Base-by-base conservation (phyloP, 139 green algal species). In the Monoraphidium neglectum region DNA sequence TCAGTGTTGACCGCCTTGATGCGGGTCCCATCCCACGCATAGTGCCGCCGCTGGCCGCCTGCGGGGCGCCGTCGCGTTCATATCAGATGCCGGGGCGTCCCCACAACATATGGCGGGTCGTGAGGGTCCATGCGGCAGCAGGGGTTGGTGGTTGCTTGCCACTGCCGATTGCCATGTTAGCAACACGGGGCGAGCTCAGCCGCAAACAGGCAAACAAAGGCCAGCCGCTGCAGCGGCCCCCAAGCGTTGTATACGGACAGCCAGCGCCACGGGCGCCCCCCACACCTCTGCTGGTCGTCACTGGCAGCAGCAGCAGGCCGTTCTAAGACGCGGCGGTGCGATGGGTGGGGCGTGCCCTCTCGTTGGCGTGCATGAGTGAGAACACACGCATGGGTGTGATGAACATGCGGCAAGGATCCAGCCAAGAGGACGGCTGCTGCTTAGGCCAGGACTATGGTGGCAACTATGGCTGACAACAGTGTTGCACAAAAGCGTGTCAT, bases 21-120 rank as follows among this genome's bases (percentile, higher is more conserved):
- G 12, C 66, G 65, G 2, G 51, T 64, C 4, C 86, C 86, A 53
- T 91, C 82, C 86, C 86, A 91, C 18, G 87, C 79, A 71, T 87
- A 91, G 28, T 77, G 74, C 67, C 82, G 74, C 35, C 72, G 61
- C 54, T 76, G 76, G 40, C 71, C 77, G 43, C 77, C 82, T 78
- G 81, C 37, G 64, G 35, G 8, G 46, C n/a, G 56, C 5, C 5
- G 26, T 10, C 56, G 26, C 10, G 8, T 12, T 13, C n/a, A 56
- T 28, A 38, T 33, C 21, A 15, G 49, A n/a, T n/a, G 60, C 61
- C 10, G 68, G 70, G 38, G 18, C 2, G n/a, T 54, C 10, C 36
- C 13, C 36, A 38, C 10, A 37, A n/a, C 33, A 51, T 51, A 12
- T 2, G 40, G 40, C 37, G n/a, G 23, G 23, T n/a, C 40, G n/a